Evolutionary conservation across 352 stramenopile species (phyloP).

Genomic region (Phytophthora tubulina): DNA sequence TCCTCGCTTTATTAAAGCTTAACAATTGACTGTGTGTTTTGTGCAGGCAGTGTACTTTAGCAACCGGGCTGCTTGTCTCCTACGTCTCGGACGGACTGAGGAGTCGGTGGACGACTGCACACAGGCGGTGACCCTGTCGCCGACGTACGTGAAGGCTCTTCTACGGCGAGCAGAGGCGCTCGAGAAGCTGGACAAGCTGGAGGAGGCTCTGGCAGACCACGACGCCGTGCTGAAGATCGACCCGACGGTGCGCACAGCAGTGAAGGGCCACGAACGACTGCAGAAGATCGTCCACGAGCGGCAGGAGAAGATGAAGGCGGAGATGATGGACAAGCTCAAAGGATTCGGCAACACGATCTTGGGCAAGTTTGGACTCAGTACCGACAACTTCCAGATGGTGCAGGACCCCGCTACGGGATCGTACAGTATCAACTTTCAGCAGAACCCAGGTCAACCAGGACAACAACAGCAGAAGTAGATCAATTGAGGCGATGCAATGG

Average conservation of each 20-base stretch:
- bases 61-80: constrained; percentile 84
- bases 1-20: background rate
- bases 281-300: constrained; percentile 93
- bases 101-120: constrained; percentile 96
- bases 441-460: constrained; percentile 51
- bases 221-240: constrained; percentile 95
- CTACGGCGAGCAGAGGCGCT: constrained; percentile 92
- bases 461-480: constrained; percentile 32
- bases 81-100: constrained; percentile 75
- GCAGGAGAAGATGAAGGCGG: constrained; percentile 98
- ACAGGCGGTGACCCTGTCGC: constrained; percentile 94
- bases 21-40: background rate
- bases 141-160: constrained; percentile 96
- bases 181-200: constrained; percentile 94
- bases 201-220: constrained; percentile 93
- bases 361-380: constrained; percentile 98
- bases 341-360: constrained; percentile 99
- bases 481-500: background rate
- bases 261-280: constrained; percentile 76
- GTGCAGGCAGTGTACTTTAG: constrained; percentile 86
- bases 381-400: constrained; percentile 99
- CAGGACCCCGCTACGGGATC: constrained; percentile 97
- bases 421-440: constrained; percentile 97
- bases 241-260: constrained; percentile 67
- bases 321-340: constrained; percentile 98